phyloP scores from a whole-genome alignment of 2,329 filamentous ascomycete species.

The Aureobasidium zeae region DNA sequence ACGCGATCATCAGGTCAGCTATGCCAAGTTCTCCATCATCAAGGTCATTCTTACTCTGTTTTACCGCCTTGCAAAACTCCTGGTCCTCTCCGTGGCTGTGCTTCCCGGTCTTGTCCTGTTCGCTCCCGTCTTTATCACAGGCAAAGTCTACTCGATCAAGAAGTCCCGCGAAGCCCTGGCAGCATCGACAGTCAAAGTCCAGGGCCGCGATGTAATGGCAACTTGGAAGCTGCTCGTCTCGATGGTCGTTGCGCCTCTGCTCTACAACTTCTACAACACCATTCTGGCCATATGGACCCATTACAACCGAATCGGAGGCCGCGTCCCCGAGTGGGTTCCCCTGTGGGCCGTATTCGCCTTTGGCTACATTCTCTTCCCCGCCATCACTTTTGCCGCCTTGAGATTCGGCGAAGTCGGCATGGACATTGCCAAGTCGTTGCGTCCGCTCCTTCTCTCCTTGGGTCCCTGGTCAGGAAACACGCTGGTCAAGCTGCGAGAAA shows the following conservation, averaged over 20 bases:
- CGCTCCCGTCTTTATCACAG: slow-evolving; percentile 74
- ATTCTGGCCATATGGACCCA: slow-evolving; percentile 69
- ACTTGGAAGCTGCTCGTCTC: slow-evolving; percentile 93
- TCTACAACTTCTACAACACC: slow-evolving; percentile 74
- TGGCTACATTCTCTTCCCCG: slow-evolving; percentile 72
- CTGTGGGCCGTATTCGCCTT: slow-evolving; percentile 66
- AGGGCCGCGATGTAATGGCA: slow-evolving; percentile 80
- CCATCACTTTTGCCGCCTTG: slow-evolving; percentile 84
- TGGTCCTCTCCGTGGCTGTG: slow-evolving; percentile 67
- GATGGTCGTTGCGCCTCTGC: slow-evolving; percentile 67
- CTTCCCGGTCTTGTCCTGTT: slow-evolving; percentile 83
- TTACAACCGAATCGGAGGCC: slow-evolving; percentile 72
- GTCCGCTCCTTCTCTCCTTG: slow-evolving; percentile 76
- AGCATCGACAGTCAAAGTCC: slow-evolving; percentile 78
- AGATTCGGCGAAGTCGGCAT: slow-evolving; percentile 97
- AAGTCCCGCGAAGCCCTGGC: slow-evolving; percentile 79
- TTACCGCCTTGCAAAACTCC: slow-evolving; percentile 70
- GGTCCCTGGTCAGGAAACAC: slow-evolving; percentile 77
- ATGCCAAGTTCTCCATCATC: slow-evolving; percentile 71
- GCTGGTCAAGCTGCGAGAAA: slow-evolving; percentile 64
- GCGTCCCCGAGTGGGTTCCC: slow-evolving; percentile 69
- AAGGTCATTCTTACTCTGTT: slow-evolving; percentile 68
- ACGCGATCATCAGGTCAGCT: slow-evolving; percentile 89
- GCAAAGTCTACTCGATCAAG: slow-evolving; percentile 69
- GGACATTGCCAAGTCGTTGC: slow-evolving; percentile 93